These are phyloP conservation scores for Scedosporium boydii DNA, from an alignment of 2,329 filamentous ascomycete species.

Conservation along the genomic window DNA sequence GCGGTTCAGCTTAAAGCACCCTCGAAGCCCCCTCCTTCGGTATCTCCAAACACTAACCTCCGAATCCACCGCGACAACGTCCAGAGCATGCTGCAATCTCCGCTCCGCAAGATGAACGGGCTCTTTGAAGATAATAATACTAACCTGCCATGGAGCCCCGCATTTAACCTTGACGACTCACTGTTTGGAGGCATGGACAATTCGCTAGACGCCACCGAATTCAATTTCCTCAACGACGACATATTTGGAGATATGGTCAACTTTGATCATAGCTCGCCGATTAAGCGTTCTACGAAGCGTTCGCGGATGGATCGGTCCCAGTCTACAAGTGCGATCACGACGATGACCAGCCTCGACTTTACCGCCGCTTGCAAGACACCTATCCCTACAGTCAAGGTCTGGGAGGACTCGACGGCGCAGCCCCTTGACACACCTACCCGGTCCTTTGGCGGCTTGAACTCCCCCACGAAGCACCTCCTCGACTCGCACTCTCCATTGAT, in stretches of 20 bases:
- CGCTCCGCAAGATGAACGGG: constrained; percentile 18
- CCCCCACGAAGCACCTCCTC: constrained; percentile 40
- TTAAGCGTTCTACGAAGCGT: constrained; percentile 53
- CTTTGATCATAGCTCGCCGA: constrained; percentile 51
- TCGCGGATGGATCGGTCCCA: constrained; percentile 54
- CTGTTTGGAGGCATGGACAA: constrained; percentile 16
- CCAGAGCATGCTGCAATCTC: constrained; percentile 60
- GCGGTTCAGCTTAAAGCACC: constrained; percentile 69
- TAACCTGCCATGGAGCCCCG: constrained; percentile 46
- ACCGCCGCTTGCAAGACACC: background rate
- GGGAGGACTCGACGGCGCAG: background rate
- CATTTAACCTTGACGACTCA: constrained; percentile 35
- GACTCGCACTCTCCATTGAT: constrained; percentile 10
- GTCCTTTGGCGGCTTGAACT: constrained; percentile 42
- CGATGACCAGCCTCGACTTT: constrained; percentile 20
- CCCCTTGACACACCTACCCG: constrained; percentile 47
- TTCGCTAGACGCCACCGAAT: constrained; percentile 5
- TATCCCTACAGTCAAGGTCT: background rate
- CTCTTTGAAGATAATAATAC: constrained; percentile 23
- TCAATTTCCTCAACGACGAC: constrained; percentile 7
- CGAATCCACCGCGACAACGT: constrained; percentile 80
- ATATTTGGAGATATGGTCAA: constrained; percentile 27
- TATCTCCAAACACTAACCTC: constrained; percentile 88
- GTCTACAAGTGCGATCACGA: constrained; percentile 51
- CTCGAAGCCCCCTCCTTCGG: constrained; percentile 52